Conservation (phyloP, 1,284 basidiomycete species). For the Malassezia restricta region DNA sequence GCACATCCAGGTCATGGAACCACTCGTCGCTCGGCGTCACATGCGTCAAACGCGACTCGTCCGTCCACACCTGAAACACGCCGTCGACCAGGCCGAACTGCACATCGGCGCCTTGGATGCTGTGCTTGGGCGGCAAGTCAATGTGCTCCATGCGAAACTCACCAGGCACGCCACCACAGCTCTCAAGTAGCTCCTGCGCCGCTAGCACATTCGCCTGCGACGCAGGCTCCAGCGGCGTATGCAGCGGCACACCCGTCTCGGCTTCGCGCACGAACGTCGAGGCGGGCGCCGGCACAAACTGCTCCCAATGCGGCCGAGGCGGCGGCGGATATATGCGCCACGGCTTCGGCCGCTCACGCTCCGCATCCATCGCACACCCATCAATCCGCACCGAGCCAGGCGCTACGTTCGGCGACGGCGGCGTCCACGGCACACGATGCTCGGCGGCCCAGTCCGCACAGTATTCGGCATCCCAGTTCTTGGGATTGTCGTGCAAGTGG, state of each 20-base stretch:
- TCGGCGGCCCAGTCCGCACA: slow-evolving; percentile 22
- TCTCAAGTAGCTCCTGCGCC: slow-evolving; percentile 39
- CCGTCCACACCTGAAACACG: slow-evolving; percentile 36
- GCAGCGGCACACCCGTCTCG: slow-evolving; percentile 28
- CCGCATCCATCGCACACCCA: slow-evolving; percentile 24
- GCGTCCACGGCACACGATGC: background rate
- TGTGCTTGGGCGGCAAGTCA: slow-evolving; percentile 25
- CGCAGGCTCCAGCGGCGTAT: slow-evolving; percentile 34
- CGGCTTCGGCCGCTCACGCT: slow-evolving; percentile 28
- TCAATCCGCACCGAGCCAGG: slow-evolving; percentile 32
- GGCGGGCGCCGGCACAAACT: slow-evolving; percentile 38
- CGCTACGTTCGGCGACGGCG: slow-evolving; percentile 3
- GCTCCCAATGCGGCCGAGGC: slow-evolving; percentile 45
- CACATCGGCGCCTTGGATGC: slow-evolving; percentile 17
- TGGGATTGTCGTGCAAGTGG: slow-evolving; percentile 41
- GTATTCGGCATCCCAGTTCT: slow-evolving; percentile 46
- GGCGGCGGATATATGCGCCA: slow-evolving; percentile 44
- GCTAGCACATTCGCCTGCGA: slow-evolving; percentile 40
- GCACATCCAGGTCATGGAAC: slow-evolving; percentile 86
- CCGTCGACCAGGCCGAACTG: slow-evolving; percentile 36
- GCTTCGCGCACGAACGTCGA: slow-evolving; percentile 38
- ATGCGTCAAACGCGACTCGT: slow-evolving; percentile 55
- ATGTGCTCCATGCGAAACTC: slow-evolving; percentile 28
- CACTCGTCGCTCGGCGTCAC: slow-evolving; percentile 84
- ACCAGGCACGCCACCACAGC: slow-evolving; percentile 41